Evolutionary conservation across 2,329 filamentous ascomycete species (phyloP), one percentile per base, ranked within the genome.

Genomic region (Aspergillus pseudoterreus): DNA sequence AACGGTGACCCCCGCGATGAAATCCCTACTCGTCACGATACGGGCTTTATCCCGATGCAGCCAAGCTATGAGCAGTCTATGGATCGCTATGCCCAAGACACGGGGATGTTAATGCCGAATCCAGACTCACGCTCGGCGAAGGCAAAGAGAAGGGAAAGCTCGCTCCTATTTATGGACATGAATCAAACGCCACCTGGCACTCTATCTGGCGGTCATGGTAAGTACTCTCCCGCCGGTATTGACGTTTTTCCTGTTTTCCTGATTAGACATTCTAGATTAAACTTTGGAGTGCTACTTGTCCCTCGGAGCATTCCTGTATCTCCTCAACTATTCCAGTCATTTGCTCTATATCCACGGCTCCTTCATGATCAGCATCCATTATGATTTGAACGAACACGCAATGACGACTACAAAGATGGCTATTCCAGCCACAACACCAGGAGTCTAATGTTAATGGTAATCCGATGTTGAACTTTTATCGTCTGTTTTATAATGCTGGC

Each of bases 41-140:
- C 76, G 6, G 78, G 78, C 2, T 80, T 81, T 55, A 74, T 77
- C 24, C 75, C 77, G 1, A 64, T 80, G 50, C 76, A 78, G 46
- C 75, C 76, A 14, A 73, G 72, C 43, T 78, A 81, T 64, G 74
- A 81, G 49, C 63, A 66, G 43, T 54, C 60, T 38, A 64, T 64
- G 32, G 64, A 42, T 35, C 21, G 63, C 68, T 52, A 72, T 71
- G 53, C 68, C 19, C 39, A 42, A 22, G 39, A 42, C 12, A 2
- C 15, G 39, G 19, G 71, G 17, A 72, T 75, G 65, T 50, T 78
- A 47, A 61, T 67, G 15, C 70, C 75, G 4, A 66, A 65, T 22
- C 47, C 54, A 14, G 68, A 71, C 24, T 60, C 64, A 17, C 66
- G 66, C 27, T 66, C 68, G 9, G 64, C 65, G 17, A 78, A 77